These are phyloP conservation scores for Cucumis hystrix DNA, from an alignment of 306 rosid species.

Conservation along the genomic window DNA sequence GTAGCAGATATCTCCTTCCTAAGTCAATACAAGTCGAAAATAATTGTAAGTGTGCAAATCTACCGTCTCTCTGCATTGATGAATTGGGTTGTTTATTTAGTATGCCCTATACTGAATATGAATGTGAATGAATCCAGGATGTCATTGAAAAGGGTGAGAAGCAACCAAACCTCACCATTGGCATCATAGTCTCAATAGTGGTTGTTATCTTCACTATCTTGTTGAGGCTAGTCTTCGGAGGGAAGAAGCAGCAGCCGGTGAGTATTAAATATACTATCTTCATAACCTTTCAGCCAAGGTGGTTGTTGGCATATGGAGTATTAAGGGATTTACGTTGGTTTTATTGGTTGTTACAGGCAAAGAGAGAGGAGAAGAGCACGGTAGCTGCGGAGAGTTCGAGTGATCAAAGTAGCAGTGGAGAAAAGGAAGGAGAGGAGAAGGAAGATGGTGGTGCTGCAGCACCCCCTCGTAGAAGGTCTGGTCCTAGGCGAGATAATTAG, in stretches of 20 bases:
- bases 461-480: slow-evolving; percentile 50
- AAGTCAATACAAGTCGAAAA: slow-evolving; percentile 41
- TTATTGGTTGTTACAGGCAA: slow-evolving; percentile 18
- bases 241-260: slow-evolving; percentile 47
- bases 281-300: neutral
- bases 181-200: slow-evolving; percentile 45
- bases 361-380: slow-evolving; percentile 19
- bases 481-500: slow-evolving; percentile 48
- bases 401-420: slow-evolving; percentile 22
- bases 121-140: slow-evolving; percentile 30
- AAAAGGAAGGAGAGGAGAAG: slow-evolving; percentile 36
- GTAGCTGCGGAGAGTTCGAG: slow-evolving; percentile 26
- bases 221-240: slow-evolving; percentile 56
- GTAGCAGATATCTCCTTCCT: slow-evolving; percentile 67
- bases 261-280: neutral
- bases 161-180: slow-evolving; percentile 69
- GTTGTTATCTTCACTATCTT: slow-evolving; percentile 43
- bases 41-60: slow-evolving; percentile 30
- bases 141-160: slow-evolving; percentile 68
- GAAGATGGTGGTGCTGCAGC: slow-evolving; percentile 44
- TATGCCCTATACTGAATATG: slow-evolving; percentile 2
- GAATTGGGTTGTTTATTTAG: neutral
- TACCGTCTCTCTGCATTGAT: neutral
- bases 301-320: neutral
- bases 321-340: neutral